A percentile compares a stretch with the other conserved stretches of the same genome.
These are phyloP conservation scores for Epichloe brachyelytri DNA, from an alignment of 2,329 filamentous ascomycete species.

Conservation along the genomic window DNA sequence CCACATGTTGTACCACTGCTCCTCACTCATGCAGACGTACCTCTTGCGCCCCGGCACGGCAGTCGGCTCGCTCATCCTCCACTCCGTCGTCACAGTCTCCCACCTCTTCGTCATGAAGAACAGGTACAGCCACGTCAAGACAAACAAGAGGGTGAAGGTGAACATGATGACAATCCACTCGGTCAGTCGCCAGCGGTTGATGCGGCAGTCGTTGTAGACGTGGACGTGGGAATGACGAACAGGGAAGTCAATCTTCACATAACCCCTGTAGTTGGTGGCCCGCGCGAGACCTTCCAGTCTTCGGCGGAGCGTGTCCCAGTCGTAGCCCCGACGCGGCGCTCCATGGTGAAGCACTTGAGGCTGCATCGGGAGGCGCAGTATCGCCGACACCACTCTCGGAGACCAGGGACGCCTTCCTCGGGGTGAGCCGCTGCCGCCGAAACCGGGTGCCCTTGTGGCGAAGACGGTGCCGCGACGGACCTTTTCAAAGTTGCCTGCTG, in stretches of 20 bases:
- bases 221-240: constrained; percentile 42
- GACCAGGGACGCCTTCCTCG: constrained; percentile 19
- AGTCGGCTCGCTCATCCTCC: constrained; percentile 28
- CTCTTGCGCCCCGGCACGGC: constrained; percentile 19
- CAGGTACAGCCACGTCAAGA: constrained; percentile 59
- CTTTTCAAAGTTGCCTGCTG: constrained; percentile 45
- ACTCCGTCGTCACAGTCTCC: constrained; percentile 48
- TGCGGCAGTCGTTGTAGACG: constrained; percentile 48
- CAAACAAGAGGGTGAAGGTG: constrained; percentile 52
- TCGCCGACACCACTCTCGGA: constrained; percentile 51
- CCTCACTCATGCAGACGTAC: constrained; percentile 42
- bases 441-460: constrained; percentile 35
- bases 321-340: constrained; percentile 45
- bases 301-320: constrained; percentile 37
- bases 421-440: constrained; percentile 17
- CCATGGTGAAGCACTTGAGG: constrained; percentile 43
- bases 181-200: constrained; percentile 53
- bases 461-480: constrained; percentile 52
- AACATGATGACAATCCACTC: constrained; percentile 52
- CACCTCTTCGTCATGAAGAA: constrained; percentile 55
- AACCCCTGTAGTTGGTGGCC: constrained; percentile 54
- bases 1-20: constrained; percentile 53
- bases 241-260: constrained; percentile 45
- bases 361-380: constrained; percentile 46
- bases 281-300: constrained; percentile 45